Conservation (phyloP, 306 rosid genomes). For the Sechiopsis laciniata region DNA sequence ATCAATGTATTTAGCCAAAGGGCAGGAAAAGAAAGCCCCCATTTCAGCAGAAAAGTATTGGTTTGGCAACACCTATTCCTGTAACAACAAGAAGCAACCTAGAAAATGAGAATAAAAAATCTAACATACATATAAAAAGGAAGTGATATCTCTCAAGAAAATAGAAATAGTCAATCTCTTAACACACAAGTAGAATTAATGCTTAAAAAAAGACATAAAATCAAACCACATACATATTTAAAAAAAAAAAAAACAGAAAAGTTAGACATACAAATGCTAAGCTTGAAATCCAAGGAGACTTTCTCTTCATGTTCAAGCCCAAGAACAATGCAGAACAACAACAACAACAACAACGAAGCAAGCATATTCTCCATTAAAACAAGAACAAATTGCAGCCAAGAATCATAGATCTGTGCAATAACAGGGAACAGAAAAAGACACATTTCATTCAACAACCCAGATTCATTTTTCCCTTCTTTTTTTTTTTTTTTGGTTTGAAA, state of each 20-base stretch:
- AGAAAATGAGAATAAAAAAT: slow-evolving; percentile 12
- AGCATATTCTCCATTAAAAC: background rate
- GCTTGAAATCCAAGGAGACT: background rate
- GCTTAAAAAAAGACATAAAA: slow-evolving; percentile 6
- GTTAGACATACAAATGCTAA: background rate
- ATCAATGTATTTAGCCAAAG: slow-evolving; percentile 18
- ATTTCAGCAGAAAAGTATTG: slow-evolving; percentile 5
- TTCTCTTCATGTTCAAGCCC: background rate
- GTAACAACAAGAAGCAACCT: background rate
- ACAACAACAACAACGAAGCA: background rate
- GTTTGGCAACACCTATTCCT: slow-evolving; percentile 2
- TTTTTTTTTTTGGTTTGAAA: too few species aligned
- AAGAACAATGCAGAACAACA: background rate
- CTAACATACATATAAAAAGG: background rate
- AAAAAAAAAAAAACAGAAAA: background rate
- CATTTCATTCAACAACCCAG: background rate
- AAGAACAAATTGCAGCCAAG: background rate
- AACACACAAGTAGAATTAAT: background rate
- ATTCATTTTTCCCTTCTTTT: too few species aligned
- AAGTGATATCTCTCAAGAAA: slow-evolving; percentile 1
- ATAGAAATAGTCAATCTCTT: slow-evolving; percentile 8
- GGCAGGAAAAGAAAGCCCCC: slow-evolving; percentile 25
- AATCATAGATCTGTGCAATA: background rate
- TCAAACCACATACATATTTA: background rate
- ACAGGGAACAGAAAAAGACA: background rate